Conservation (phyloP, 768 basidiomycete genomes). For the Lentinula edodes region DNA sequence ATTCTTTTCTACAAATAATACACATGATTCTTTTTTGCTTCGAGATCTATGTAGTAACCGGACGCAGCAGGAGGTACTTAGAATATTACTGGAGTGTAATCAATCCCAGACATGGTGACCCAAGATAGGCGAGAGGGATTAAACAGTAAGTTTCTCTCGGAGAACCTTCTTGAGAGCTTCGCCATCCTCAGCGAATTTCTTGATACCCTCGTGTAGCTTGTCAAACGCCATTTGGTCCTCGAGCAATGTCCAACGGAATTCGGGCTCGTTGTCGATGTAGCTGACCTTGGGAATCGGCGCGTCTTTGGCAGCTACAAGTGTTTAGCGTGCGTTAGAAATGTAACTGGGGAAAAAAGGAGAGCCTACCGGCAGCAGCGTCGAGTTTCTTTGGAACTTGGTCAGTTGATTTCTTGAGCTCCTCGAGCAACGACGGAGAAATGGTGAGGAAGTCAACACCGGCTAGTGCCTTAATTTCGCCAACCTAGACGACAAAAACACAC, state of each 20-base stretch:
- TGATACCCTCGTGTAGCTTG: conserved; percentile 97
- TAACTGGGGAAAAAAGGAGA: background rate
- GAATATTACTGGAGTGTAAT: no score
- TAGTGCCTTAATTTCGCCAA: conserved; percentile 88
- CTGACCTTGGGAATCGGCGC: conserved; percentile 73
- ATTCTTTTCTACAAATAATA: no score
- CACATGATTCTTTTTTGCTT: no score
- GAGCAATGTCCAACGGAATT: conserved; percentile 93
- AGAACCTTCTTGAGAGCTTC: conserved; percentile 81
- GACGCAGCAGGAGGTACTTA: no score
- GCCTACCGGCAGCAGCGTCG: conserved; percentile 54
- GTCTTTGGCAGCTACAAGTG: conserved; percentile 40
- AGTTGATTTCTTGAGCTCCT: conserved; percentile 84
- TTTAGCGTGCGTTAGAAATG: background rate
- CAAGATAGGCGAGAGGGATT: conserved; percentile 5
- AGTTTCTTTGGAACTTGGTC: conserved; percentile 82
- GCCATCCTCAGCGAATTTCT: conserved; percentile 96
- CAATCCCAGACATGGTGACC: no score
- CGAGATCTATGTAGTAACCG: no score
- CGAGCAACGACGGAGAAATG: conserved; percentile 85
- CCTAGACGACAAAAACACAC: conserved; percentile 29
- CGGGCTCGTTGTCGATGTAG: conserved; percentile 88
- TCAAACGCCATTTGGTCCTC: conserved; percentile 98
- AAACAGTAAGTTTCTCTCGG: conserved; percentile 59
- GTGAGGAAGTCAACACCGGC: conserved; percentile 98